Percentiles rank a stretch among this genome's conserved stretches.
These are phyloP conservation scores for Xanthoceras sorbifolium DNA, from an alignment of 345 rosid genomes.

Conservation along the genomic window DNA sequence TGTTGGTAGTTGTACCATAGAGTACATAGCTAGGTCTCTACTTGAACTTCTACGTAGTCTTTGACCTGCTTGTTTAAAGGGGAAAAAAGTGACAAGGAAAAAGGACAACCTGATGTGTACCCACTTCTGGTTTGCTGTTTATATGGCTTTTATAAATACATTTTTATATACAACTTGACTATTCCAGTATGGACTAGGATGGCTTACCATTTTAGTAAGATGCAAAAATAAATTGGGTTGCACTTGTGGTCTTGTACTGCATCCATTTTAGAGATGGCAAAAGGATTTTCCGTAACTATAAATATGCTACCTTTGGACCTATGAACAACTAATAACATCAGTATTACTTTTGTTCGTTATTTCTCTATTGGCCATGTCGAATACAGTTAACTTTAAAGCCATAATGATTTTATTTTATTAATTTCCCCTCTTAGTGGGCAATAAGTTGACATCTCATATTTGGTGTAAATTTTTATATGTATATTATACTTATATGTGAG, in stretches of 20 bases:
- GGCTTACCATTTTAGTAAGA: not conserved
- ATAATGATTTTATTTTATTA: not conserved
- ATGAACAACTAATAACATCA: not conserved
- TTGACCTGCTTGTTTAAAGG: not conserved
- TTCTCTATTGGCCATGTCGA: not conserved
- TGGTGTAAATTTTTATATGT: not conserved
- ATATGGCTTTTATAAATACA: not conserved
- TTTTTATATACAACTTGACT: not conserved
- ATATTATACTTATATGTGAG: not conserved
- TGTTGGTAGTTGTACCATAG: not conserved
- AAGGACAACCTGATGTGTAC: not conserved
- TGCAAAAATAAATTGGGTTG: not conserved
- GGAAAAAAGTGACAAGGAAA: not conserved
- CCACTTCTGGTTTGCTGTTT: not conserved
- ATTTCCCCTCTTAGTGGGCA: not conserved
- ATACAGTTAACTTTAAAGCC: not conserved
- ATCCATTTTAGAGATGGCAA: not conserved
- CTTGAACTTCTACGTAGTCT: not conserved
- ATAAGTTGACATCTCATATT: not conserved
- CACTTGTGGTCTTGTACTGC: not conserved
- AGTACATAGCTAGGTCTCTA: not conserved
- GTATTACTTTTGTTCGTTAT: not conserved
- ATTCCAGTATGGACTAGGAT: not conserved
- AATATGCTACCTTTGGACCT: not conserved
- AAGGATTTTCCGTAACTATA: not conserved